A percentile compares a stretch with the other conserved stretches of the same genome.
Conservation (phyloP, 164 flowering plant genomes). For the Buxus sempervirens region DNA sequence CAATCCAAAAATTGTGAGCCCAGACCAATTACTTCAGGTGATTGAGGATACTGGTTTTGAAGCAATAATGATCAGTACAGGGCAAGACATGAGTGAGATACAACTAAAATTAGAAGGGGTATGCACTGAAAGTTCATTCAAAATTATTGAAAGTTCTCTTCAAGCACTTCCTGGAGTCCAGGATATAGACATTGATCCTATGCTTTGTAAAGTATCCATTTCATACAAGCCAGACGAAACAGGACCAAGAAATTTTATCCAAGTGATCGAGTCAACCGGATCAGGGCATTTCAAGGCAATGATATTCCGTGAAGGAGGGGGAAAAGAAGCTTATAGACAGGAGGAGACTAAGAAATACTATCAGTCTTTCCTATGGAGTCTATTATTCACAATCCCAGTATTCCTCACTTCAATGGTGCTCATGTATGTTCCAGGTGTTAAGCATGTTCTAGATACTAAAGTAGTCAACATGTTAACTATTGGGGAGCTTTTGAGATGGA, state of each 20-base stretch:
- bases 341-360: constrained; percentile 61
- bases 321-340: constrained; percentile 38
- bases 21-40: constrained; percentile 38
- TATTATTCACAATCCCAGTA: constrained; percentile 73
- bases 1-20: constrained; percentile 46
- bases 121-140: constrained; percentile 31
- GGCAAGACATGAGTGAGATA: constrained; percentile 57
- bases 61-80: constrained; percentile 59
- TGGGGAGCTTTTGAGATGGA: constrained; percentile 77
- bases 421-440: constrained; percentile 70
- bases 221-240: constrained; percentile 67
- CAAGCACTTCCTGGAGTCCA: constrained; percentile 69
- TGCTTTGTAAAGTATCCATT: constrained; percentile 42
- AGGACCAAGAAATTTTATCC: constrained; percentile 70
- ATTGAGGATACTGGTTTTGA: constrained; percentile 73
- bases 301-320: constrained; percentile 52
- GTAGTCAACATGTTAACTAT: constrained; percentile 64
- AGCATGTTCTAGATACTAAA: constrained; percentile 45
- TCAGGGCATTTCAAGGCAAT: constrained; percentile 51
- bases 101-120: constrained; percentile 65
- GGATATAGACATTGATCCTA: constrained; percentile 35
- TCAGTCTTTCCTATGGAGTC: constrained; percentile 68
- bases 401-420: constrained; percentile 81
- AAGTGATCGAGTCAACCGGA: constrained; percentile 57
- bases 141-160: constrained; percentile 51